phyloP scores from a whole-genome alignment of 176 grass and related monocot genomes.

The Triticum turgidum region DNA sequence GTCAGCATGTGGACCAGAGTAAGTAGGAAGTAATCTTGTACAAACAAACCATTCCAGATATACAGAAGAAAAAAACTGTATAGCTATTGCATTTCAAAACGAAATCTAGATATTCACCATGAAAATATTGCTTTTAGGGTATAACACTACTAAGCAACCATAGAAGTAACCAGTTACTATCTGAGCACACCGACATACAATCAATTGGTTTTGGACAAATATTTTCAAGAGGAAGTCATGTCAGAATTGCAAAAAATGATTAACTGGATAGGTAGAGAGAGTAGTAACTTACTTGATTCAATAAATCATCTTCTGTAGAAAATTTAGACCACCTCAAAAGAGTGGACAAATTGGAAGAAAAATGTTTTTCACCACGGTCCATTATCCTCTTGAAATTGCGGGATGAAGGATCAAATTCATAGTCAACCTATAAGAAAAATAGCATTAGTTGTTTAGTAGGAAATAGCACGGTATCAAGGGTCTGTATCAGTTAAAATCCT shows the following conservation, averaged over 20 bases:
- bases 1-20: conserved; percentile 8
- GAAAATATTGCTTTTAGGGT: background rate
- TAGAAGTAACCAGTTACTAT: conserved; percentile 21
- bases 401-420: conserved; percentile 51
- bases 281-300: conserved; percentile 50
- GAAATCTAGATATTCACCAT: background rate
- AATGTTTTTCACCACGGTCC: conserved; percentile 40
- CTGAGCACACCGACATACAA: background rate
- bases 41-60: background rate
- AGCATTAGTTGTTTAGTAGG: background rate
- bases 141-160: background rate
- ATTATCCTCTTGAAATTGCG: conserved; percentile 48
- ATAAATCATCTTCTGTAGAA: conserved; percentile 57
- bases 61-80: background rate
- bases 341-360: conserved; percentile 63
- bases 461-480: conserved; percentile 4
- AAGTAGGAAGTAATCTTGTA: conserved; percentile 13
- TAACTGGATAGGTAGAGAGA: background rate
- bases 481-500: conserved; percentile 12
- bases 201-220: background rate
- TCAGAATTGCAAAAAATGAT: background rate
- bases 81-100: background rate
- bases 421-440: conserved; percentile 60
- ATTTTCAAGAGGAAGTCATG: background rate
- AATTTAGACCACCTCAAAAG: conserved; percentile 72